Conservation (phyloP, 164 flowering plant species). For the Piper longum region DNA sequence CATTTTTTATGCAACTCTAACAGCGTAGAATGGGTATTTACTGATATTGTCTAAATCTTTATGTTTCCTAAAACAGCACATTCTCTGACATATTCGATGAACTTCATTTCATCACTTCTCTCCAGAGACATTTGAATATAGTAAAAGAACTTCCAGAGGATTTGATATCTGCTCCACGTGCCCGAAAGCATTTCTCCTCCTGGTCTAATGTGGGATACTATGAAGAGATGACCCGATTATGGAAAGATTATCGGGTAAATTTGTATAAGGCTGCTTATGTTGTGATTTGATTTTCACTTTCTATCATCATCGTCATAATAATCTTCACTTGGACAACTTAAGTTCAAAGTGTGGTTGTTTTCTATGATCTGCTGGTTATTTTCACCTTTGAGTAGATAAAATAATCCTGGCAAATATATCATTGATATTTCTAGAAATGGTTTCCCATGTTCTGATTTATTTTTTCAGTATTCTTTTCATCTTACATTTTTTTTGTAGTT, state of each 20-base stretch:
- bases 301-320: too few species aligned
- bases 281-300: too few species aligned
- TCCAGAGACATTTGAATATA: conserved; percentile 56
- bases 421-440: too few species aligned
- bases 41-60: neutral
- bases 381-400: too few species aligned
- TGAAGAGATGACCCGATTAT: conserved; percentile 58
- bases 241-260: conserved; percentile 63
- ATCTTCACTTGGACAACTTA: too few species aligned
- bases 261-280: neutral
- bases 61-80: conserved; percentile 18
- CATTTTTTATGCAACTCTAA: too few species aligned
- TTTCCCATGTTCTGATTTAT: neutral
- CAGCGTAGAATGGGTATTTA: too few species aligned
- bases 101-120: conserved; percentile 56
- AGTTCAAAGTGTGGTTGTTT: too few species aligned
- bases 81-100: conserved; percentile 91
- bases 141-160: conserved; percentile 79
- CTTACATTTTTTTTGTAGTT: neutral
- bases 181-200: conserved; percentile 79
- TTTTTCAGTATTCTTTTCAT: neutral
- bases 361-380: too few species aligned
- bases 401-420: too few species aligned
- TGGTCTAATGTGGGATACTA: conserved; percentile 78
- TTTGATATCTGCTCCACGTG: conserved; percentile 56